Evolutionary conservation across 805 yeast genomes (phyloP), one percentile per base, ranked within the genome.

Genomic region (Barnettozyma populi): DNA sequence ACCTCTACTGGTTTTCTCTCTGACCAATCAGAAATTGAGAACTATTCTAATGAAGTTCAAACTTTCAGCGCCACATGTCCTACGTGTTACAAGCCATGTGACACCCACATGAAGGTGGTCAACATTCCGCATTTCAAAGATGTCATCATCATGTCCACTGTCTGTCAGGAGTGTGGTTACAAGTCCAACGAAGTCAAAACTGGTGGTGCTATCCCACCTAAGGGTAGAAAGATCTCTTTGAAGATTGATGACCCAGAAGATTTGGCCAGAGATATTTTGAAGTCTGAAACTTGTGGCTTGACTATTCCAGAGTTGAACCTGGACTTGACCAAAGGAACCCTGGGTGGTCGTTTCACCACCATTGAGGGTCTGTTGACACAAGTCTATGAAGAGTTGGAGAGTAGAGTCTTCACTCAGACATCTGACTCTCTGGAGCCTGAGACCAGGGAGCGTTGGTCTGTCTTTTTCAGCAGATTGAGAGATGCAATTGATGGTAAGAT

Each of bases 51-150:
- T 57, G 99, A 94, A 67, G 96, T 94, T 20, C 98, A 94, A 68
- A 84, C 92, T 8, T 94, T 94, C 72, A 75, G 76, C 38, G 96
- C 97, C 4, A 79, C 96, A 9, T 94, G 99, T 68, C 92, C 98
- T 8, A 78, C 94, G 18, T 94, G 99, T 68, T 78, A 75, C 56
- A 78, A 77, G 48, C 80, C 82, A 11, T 86, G 96, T 66, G 87
- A 81, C 47, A 94, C 99, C 2, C 95, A 90, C 64, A 94, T 94
- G 99, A 94, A 94, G 71, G 79, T 90, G 35, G 96, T 94, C 20
- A 84, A 89, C 65, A 94, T 94, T 56, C 99, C 99, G 19, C 98
- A 94, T 69, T 94, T 94, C 78, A 90, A 92, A 70, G 98, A 94
- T 56, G 99, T 94, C 36, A 85, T 94, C 50, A 79, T 94, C 59